Percentiles rank a stretch among this genome's conserved stretches.
Evolutionary conservation across 1,284 basidiomycete species (phyloP).

Genomic region (Irpex lacteus): DNA sequence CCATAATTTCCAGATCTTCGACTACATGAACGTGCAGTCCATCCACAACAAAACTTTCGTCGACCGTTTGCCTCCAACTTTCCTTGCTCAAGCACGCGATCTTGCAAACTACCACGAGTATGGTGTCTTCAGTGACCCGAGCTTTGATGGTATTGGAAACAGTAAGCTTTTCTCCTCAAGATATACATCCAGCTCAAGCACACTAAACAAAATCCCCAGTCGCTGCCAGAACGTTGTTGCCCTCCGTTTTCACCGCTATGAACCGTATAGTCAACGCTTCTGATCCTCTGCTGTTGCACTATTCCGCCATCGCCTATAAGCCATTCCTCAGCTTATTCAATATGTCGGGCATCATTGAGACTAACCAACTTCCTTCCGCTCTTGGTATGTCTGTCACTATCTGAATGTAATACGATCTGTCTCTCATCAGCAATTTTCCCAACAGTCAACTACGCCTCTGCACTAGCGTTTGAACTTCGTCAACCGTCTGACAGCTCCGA

Average conservation of each 20-base stretch:
- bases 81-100: slow-evolving; percentile 37
- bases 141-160: slow-evolving; percentile 37
- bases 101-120: slow-evolving; percentile 54
- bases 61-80: slow-evolving; percentile 28
- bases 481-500: slow-evolving; percentile 21
- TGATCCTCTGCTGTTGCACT: slow-evolving; percentile 40
- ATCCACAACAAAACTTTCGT: slow-evolving; percentile 40
- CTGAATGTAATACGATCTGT: slow-evolving; percentile 6
- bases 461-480: slow-evolving; percentile 39
- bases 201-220: slow-evolving; percentile 24
- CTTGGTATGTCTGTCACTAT: slow-evolving; percentile 28
- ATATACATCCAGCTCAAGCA: no score
- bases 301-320: slow-evolving; percentile 49
- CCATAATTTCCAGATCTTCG: slow-evolving; percentile 37
- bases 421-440: slow-evolving; percentile 3
- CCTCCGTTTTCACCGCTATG: slow-evolving; percentile 42
- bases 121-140: slow-evolving; percentile 41
- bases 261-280: slow-evolving; percentile 40
- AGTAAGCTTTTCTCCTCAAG: slow-evolving; percentile 7
- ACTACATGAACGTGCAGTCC: slow-evolving; percentile 50
- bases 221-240: slow-evolving; percentile 44
- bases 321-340: slow-evolving; percentile 54
- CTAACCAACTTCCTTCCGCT: slow-evolving; percentile 30
- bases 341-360: slow-evolving; percentile 43
- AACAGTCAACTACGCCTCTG: slow-evolving; percentile 45